Conservation (phyloP, 345 rosid species). For the Mallotus nudiflorus region DNA sequence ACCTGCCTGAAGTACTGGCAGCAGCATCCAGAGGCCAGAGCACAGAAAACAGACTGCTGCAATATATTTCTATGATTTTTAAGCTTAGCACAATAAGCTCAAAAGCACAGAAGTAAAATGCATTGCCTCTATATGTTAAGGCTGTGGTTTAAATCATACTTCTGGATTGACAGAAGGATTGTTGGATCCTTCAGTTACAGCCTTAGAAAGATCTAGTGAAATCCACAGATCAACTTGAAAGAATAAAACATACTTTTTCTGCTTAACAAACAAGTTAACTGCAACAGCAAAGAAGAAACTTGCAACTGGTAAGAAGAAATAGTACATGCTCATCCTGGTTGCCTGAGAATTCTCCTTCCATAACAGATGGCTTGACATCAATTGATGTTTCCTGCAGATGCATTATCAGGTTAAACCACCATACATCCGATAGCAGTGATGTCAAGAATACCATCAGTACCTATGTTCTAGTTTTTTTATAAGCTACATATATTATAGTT, state of each 20-base stretch:
- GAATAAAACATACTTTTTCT: conserved; percentile 1
- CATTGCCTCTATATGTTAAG: conserved; percentile 9
- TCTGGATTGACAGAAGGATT: conserved; percentile 38
- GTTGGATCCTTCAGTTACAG: conserved; percentile 27
- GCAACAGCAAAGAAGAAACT: not conserved
- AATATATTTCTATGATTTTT: not conserved
- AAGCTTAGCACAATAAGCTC: not conserved
- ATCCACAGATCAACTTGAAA: conserved; percentile 25
- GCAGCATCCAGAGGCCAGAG: not conserved
- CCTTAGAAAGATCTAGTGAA: conserved; percentile 40
- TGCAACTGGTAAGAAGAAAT: conserved; percentile 14
- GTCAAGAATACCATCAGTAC: not conserved
- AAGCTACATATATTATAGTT: too few species aligned
- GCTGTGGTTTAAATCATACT: conserved; percentile 31
- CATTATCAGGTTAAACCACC: conserved; percentile 16
- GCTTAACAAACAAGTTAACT: conserved; percentile 1
- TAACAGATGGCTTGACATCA: conserved; percentile 51
- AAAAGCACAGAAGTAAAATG: conserved; percentile 1
- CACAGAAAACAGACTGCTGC: not conserved
- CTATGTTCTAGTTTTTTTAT: too few species aligned
- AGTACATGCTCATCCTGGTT: conserved; percentile 45
- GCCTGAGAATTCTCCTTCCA: conserved; percentile 45
- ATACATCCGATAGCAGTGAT: not conserved
- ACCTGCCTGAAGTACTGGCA: not conserved
- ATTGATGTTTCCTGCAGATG: conserved; percentile 46